Base-by-base conservation (phyloP, 768 basidiomycete genomes). In the Leucosporidium creatinivorum region DNA sequence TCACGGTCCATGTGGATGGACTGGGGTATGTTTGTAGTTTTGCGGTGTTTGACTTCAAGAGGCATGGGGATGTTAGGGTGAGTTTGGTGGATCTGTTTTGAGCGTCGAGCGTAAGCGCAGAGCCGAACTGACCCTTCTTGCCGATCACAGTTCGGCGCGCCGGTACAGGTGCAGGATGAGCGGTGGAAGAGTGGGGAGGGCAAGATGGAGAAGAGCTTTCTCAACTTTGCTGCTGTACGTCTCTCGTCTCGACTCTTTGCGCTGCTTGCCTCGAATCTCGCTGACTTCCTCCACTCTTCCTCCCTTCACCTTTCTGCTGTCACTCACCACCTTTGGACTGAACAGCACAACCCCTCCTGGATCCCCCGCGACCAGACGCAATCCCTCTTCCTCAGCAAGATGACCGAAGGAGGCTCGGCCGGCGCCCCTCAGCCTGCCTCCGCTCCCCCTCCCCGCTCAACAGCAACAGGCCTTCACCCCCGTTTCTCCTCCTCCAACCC, bases 131-230 rank as follows among this genome's bases (percentile, higher is more conserved):
- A 39, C 23, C 7, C 25, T 26, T 9, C 9, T 0, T 33, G 4
- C 3, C 18, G 15, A 10, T 21, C 7, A 23, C 61, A 91, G 88
- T 93, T 91, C 74, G 91, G 91, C n/a, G 92, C 90, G 17, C 90
- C 91, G 1, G 82, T 84, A 5, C 79, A 81, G 49, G 49, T 28
- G 25, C 39, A 6, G 36, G 62, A 63, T 15, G 54, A 58, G 26
- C 26, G 66, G 30, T 87, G 89, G 82, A 82, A 89, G 74, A 90
- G 89, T 7, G 89, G 89, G 69, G 89, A 94, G 73, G 91, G 91
- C 47, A 99, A 99, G 83, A 97, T 99, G 93, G 96, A 99, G 82
- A 96, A 98, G 81, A 91, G 89, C 77, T 90, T 96, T 80, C 81
- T 94, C 39, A 91, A 89, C 76, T 96, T 96, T 83, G 94, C 93